phyloP scores from a whole-genome alignment of 768 basidiomycete species.

The Boletus subcaerulescens region DNA sequence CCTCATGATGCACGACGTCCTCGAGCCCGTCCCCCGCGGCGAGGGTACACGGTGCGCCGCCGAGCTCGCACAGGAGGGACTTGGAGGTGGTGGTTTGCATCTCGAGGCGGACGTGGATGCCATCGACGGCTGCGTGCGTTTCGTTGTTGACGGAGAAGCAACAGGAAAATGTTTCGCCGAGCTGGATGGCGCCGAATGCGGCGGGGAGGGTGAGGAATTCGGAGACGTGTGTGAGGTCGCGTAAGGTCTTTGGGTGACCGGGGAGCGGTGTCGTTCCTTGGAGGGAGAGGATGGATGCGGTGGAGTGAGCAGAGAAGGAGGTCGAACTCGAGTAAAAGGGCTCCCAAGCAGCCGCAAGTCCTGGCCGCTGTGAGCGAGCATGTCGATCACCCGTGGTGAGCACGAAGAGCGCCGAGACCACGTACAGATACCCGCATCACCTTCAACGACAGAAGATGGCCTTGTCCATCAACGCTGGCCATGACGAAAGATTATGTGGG shows the following conservation, averaged over 20 bases:
- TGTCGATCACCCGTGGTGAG: slow-evolving; percentile 3
- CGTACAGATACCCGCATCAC: slow-evolving; percentile 87
- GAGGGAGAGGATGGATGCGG: slow-evolving; percentile 71
- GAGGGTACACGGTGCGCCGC: slow-evolving; percentile 50
- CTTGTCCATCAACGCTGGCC: slow-evolving; percentile 47
- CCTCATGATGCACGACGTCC: slow-evolving; percentile 75
- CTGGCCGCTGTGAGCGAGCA: slow-evolving; percentile 53
- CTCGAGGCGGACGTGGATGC: slow-evolving; percentile 68
- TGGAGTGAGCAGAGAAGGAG: slow-evolving; percentile 78
- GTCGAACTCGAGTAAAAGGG: slow-evolving; percentile 85
- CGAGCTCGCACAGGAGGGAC: slow-evolving; percentile 58
- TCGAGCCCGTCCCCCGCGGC: slow-evolving; percentile 60
- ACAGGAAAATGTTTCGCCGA: slow-evolving; percentile 86
- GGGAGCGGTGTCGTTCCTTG: slow-evolving; percentile 68
- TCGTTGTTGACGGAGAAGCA: slow-evolving; percentile 84
- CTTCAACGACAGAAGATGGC: slow-evolving; percentile 73
- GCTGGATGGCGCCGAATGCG: slow-evolving; percentile 81
- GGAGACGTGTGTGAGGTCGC: slow-evolving; percentile 76
- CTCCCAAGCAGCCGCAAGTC: slow-evolving; percentile 74
- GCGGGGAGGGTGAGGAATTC: slow-evolving; percentile 79
- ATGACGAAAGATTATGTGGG: background rate
- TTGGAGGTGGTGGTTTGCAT: slow-evolving; percentile 81
- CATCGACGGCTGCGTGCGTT: slow-evolving; percentile 57
- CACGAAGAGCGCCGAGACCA: slow-evolving; percentile 12
- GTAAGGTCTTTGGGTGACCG: slow-evolving; percentile 78